Evolutionary conservation across 768 basidiomycete species (phyloP).

Genomic region (Leccinum uliginosum): DNA sequence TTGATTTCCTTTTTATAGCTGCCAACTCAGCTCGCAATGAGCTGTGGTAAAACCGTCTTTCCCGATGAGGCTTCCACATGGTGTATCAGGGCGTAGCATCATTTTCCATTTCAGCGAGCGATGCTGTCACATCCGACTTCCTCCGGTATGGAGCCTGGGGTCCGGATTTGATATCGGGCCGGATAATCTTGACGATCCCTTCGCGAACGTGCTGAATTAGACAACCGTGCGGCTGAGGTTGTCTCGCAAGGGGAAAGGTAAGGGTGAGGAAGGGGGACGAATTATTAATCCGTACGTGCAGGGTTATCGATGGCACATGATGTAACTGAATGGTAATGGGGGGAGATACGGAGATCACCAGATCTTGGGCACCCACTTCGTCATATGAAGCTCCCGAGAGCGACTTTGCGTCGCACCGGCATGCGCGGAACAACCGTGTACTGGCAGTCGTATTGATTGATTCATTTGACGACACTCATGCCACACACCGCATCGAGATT

Average conservation of each 20-base stretch:
- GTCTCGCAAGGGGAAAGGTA: slow-evolving; percentile 10
- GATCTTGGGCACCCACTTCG: slow-evolving; percentile 14
- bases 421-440: slow-evolving; percentile 18
- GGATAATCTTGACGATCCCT: slow-evolving; percentile 31
- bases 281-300: slow-evolving; percentile 22
- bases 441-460: slow-evolving; percentile 18
- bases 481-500: slow-evolving; percentile 18
- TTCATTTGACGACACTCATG: slow-evolving; percentile 14
- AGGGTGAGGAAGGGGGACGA: background rate
- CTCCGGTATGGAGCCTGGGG: slow-evolving; percentile 15
- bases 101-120: slow-evolving; percentile 8
- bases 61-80: slow-evolving; percentile 14
- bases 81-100: slow-evolving; percentile 21
- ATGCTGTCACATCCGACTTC: slow-evolving; percentile 25
- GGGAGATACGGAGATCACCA: slow-evolving; percentile 8
- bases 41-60: slow-evolving; percentile 6
- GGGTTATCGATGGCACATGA: slow-evolving; percentile 22
- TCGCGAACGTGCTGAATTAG: slow-evolving; percentile 24
- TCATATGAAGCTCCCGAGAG: slow-evolving; percentile 4
- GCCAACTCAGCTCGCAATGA: slow-evolving; percentile 5
- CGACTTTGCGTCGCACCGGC: slow-evolving; percentile 21
- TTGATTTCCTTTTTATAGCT: slow-evolving; percentile 14
- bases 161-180: slow-evolving; percentile 19
- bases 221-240: slow-evolving; percentile 12
- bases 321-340: slow-evolving; percentile 12